Evolutionary conservation across 208 protist species (phyloP).

Genomic region (Trypanosoma rangeli): DNA sequence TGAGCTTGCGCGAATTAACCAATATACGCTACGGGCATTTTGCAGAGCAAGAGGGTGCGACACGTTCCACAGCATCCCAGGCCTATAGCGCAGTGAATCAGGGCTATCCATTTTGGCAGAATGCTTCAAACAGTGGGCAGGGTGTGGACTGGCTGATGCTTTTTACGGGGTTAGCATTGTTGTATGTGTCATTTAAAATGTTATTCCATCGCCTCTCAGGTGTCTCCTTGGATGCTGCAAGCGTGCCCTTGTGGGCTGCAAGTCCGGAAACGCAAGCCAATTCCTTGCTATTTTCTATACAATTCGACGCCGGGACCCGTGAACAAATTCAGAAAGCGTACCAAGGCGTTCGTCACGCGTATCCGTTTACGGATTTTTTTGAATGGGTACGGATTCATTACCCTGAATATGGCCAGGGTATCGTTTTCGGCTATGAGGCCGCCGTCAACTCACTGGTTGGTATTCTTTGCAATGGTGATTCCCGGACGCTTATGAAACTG

Average conservation of each 20-base stretch:
- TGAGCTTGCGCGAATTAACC: slow-evolving; percentile 42
- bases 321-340: slow-evolving; percentile 58
- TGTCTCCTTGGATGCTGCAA: slow-evolving; percentile 38
- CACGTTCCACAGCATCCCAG: slow-evolving; percentile 19
- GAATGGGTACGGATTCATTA: slow-evolving; percentile 44
- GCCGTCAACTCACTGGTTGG: slow-evolving; percentile 37
- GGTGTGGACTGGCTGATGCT: slow-evolving; percentile 67
- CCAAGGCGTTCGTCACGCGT: slow-evolving; percentile 37
- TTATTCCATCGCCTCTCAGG: slow-evolving; percentile 44
- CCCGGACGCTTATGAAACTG: slow-evolving; percentile 32
- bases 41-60: slow-evolving; percentile 30
- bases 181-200: slow-evolving; percentile 61
- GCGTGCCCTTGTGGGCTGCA: slow-evolving; percentile 59
- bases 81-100: slow-evolving; percentile 9
- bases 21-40: slow-evolving; percentile 68
- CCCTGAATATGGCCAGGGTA: slow-evolving; percentile 64
- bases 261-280: slow-evolving; percentile 60
- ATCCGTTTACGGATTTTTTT: slow-evolving; percentile 67
- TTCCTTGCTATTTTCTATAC: slow-evolving; percentile 64
- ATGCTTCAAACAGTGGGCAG: slow-evolving; percentile 14
- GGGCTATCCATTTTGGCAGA: neutral
- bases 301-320: slow-evolving; percentile 50
- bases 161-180: slow-evolving; percentile 49
- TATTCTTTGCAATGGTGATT: slow-evolving; percentile 39
- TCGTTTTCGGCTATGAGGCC: slow-evolving; percentile 37